Conservation (phyloP, 2,329 filamentous ascomycete genomes). For the Stachybotrys chlorohalonatus region DNA sequence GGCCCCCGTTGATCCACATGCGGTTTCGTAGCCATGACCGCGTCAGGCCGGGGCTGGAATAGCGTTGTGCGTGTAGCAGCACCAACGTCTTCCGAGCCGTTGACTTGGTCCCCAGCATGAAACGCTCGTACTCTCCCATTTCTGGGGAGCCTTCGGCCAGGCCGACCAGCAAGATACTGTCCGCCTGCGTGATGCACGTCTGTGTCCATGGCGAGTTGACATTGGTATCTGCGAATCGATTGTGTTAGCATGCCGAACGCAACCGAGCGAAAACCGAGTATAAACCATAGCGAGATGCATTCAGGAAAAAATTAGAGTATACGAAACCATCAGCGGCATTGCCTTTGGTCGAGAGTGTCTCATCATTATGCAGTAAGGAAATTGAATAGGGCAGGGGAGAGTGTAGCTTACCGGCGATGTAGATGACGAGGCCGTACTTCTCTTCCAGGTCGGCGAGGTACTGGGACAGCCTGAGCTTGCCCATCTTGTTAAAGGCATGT, state of each 20-base stretch:
- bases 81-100: constrained; percentile 91
- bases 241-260: background rate
- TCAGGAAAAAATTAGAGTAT: constrained; percentile 66
- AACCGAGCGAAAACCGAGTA: too few relatives aligned
- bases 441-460: constrained; percentile 96
- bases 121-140: constrained; percentile 94
- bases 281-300: background rate
- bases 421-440: constrained; percentile 91
- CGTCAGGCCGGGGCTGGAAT: constrained; percentile 75
- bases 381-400: constrained; percentile 1
- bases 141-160: constrained; percentile 81
- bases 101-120: constrained; percentile 93
- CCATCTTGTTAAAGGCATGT: constrained; percentile 95
- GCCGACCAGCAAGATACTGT: constrained; percentile 89
- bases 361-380: constrained; percentile 38
- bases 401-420: constrained; percentile 62
- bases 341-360: constrained; percentile 37
- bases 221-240: constrained; percentile 61
- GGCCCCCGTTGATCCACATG: constrained; percentile 95
- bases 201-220: constrained; percentile 98
- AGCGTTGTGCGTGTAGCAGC: constrained; percentile 79
- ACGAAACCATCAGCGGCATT: constrained; percentile 45
- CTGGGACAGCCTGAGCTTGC: constrained; percentile 88
- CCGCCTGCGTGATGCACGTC: constrained; percentile 92
- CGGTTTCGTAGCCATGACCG: constrained; percentile 85